phyloP scores from a whole-genome alignment of 2,329 filamentous ascomycete species.

The Myriosclerotinia duriaeana region DNA sequence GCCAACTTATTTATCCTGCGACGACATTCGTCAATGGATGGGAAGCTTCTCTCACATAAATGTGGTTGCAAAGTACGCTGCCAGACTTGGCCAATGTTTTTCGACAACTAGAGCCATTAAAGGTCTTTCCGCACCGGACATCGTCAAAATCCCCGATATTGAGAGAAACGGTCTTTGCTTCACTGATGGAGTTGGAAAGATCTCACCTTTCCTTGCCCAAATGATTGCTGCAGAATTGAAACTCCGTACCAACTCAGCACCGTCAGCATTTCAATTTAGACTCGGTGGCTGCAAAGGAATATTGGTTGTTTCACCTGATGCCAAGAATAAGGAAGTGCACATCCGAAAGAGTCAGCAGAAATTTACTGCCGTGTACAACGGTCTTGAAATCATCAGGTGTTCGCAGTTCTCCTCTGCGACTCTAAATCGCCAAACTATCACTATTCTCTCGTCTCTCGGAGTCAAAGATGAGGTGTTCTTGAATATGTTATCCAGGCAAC shows the following conservation, averaged over 20 bases:
- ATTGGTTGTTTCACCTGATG: slow-evolving; percentile 70
- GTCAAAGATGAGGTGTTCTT: slow-evolving; percentile 67
- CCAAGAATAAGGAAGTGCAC: slow-evolving; percentile 66
- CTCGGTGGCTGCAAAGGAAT: slow-evolving; percentile 92
- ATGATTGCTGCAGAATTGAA: slow-evolving; percentile 71
- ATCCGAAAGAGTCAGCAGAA: slow-evolving; percentile 86
- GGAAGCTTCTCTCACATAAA: slow-evolving; percentile 79
- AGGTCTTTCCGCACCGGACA: slow-evolving; percentile 55
- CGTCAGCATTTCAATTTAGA: slow-evolving; percentile 88
- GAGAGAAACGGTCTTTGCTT: slow-evolving; percentile 69
- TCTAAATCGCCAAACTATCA: slow-evolving; percentile 86
- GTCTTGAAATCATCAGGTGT: slow-evolving; percentile 80
- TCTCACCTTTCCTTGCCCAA: slow-evolving; percentile 74
- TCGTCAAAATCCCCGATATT: slow-evolving; percentile 67
- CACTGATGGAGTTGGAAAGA: slow-evolving; percentile 89
- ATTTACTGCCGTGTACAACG: slow-evolving; percentile 69
- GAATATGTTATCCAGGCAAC: slow-evolving; percentile 64
- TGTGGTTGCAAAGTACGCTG: slow-evolving; percentile 84
- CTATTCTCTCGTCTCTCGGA: slow-evolving; percentile 76
- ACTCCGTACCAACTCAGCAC: slow-evolving; percentile 57
- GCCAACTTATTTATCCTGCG: slow-evolving; percentile 63
- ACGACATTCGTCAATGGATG: slow-evolving; percentile 82
- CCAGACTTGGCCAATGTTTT: slow-evolving; percentile 90
- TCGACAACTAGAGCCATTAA: slow-evolving; percentile 82
- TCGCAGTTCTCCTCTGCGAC: slow-evolving; percentile 75